Evolutionary conservation across 768 basidiomycete species (phyloP), one percentile per base, ranked within the genome.

Genomic region (Gloeophyllum trabeum): DNA sequence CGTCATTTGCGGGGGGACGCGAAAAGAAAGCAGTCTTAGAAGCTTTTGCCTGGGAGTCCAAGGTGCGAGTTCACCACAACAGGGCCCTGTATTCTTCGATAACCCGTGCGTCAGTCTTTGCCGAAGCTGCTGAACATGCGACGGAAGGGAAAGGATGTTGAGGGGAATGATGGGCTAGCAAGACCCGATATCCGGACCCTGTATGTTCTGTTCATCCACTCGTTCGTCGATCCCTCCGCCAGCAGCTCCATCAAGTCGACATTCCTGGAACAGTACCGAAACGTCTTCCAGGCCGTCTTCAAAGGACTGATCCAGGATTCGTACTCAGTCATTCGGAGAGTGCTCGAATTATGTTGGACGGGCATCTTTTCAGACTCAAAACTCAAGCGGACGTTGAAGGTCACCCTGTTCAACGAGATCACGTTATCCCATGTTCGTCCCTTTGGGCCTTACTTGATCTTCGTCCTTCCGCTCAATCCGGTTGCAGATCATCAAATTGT

Each of bases 151-250:
- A 76, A 75, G 46, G 55, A 48, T 6, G 63, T 58, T 2, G 62
- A 64, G 5, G 41, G 47, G 3, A 50, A 52, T 0, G 63, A 74
- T 43, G 57, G 66, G 3, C 60, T 83, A 0, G 50, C 56, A 0
- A 66, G 67, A 52, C 84, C 85, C 49, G 90, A 92, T 56, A 90
- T 92, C 35, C 73, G 89, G 26, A 86, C 85, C 0, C 65, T 82
- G 3, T 87, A 81, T 39, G 56, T 89, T 28, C 60, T 79, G 1
- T 77, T 92, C 49, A 62, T 90, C 12, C 66, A 89, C 12, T 82
- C 84, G 0, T 84, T 90, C 54, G 60, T 90, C 34, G 68, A 76
- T 35, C 53, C 55, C 25, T 60, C 68, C 20, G 66, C 65, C 2
- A 47, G 68, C 1, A 56, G 71, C 7, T 63, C 69, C 28, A 60